A percentile compares a stretch with the other conserved stretches of the same genome.
Conservation (phyloP, 768 basidiomycete species). For the Stropharia rugosoannulata region DNA sequence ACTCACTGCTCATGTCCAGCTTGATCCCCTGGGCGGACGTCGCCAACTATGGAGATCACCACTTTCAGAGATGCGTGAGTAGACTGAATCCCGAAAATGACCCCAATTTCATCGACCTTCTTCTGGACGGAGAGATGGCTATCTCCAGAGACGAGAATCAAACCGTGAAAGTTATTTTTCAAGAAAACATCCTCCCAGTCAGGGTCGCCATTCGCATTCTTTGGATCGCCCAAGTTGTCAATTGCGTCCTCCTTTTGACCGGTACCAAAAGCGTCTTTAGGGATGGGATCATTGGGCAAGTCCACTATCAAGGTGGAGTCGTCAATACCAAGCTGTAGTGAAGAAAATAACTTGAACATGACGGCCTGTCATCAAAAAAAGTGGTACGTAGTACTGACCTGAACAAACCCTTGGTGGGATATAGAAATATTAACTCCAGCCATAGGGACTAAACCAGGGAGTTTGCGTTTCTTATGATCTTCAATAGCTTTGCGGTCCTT, state of each 20-base stretch:
- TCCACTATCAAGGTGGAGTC: conserved; percentile 21
- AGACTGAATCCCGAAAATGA: conserved; percentile 31
- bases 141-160: conserved; percentile 50
- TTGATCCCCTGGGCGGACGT: conserved; percentile 42
- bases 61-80: conserved; percentile 34
- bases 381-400: conserved; percentile 24
- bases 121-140: conserved; percentile 35
- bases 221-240: conserved; percentile 35
- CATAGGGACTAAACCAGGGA: conserved; percentile 33
- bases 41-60: conserved; percentile 34
- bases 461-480: conserved; percentile 36
- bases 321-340: conserved; percentile 36
- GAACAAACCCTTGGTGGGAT: conserved; percentile 44
- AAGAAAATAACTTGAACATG: neutral
- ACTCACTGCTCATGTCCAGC: conserved; percentile 49
- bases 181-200: conserved; percentile 51
- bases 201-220: conserved; percentile 18
- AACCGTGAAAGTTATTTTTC: conserved; percentile 41
- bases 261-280: conserved; percentile 27
- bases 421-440: conserved; percentile 53
- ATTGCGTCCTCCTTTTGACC: conserved; percentile 43
- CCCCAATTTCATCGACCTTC: conserved; percentile 30
- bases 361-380: neutral
- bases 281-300: conserved; percentile 18
- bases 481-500: conserved; percentile 39